phyloP scores from a whole-genome alignment of 495 filamentous ascomycete species.

The Parathielavia appendiculata region DNA sequence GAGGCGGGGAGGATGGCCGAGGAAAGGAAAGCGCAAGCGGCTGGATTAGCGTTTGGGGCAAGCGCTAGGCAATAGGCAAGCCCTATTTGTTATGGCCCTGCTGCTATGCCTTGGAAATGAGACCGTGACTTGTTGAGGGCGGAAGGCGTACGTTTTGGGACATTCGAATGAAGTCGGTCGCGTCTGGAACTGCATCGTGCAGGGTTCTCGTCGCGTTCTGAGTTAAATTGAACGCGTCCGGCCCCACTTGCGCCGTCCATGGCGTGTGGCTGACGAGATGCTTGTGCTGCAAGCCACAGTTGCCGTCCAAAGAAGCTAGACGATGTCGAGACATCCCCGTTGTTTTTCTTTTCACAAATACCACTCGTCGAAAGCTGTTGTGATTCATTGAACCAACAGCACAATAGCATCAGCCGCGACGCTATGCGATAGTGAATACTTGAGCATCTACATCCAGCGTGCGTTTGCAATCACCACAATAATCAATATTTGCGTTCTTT shows the following conservation, averaged over 20 bases:
- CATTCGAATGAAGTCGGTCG: not conserved
- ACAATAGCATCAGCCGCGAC: conserved; percentile 4
- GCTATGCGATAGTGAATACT: conserved; percentile 9
- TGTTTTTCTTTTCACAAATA: no score
- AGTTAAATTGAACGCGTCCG: conserved; percentile 21
- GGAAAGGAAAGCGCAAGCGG: not conserved
- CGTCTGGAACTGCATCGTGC: conserved; percentile 7
- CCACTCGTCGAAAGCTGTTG: not conserved
- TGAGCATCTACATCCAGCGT: not conserved
- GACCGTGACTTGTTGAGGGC: not conserved
- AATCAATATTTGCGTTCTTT: not conserved
- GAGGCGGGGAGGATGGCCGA: not conserved
- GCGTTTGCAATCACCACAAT: conserved; percentile 1
- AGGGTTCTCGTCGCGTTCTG: conserved; percentile 20
- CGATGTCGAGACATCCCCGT: no score
- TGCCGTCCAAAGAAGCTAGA: no score
- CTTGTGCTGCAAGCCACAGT: no score
- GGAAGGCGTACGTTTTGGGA: conserved; percentile 11
- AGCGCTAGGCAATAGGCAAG: not conserved
- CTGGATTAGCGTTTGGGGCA: not conserved
- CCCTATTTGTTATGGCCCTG: conserved; percentile 12
- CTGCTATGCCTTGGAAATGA: conserved; percentile 6
- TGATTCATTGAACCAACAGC: not conserved
- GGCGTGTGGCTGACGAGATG: no score
- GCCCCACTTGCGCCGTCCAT: no score